A percentile compares a stretch with the other conserved stretches of the same genome.
phyloP scores from a whole-genome alignment of 2,329 filamentous ascomycete species.

The Lomentospora prolificans region DNA sequence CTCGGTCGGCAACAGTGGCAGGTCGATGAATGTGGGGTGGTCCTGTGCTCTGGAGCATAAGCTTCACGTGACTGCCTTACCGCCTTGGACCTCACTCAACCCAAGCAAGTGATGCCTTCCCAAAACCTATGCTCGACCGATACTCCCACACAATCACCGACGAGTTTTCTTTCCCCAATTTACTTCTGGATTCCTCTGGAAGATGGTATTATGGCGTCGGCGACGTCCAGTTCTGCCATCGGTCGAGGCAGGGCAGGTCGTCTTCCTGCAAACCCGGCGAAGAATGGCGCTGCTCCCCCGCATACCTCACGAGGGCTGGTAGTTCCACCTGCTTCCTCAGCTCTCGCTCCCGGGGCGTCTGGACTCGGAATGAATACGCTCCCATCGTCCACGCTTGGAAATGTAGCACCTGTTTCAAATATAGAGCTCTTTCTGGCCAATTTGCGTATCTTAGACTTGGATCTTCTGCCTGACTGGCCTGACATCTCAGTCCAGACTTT shows the following conservation, averaged over 20 bases:
- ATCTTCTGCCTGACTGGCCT: constrained; percentile 71
- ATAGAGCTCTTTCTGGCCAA: constrained; percentile 70
- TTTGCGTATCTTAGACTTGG: constrained; percentile 71
- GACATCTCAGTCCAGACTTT: constrained; percentile 62
- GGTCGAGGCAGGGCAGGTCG: neutral
- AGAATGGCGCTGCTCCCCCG: neutral
- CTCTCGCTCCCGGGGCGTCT: neutral
- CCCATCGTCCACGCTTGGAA: neutral
- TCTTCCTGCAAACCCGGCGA: neutral
- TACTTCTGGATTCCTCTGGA: no score
- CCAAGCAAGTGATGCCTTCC: neutral
- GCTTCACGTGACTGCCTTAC: no score
- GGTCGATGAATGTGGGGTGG: no score
- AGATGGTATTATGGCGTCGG: neutral
- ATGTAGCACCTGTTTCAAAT: constrained; percentile 26
- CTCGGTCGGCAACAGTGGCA: no score
- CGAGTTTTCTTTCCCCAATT: neutral
- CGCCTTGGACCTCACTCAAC: neutral
- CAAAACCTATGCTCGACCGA: no score
- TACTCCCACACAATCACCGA: no score
- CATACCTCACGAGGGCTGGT: constrained; percentile 3
- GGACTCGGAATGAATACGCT: neutral
- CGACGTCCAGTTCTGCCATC: neutral
- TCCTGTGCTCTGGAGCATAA: no score
- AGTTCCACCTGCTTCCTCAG: neutral